phyloP scores from a whole-genome alignment of 768 basidiomycete genomes.

The Calocera viscosa region DNA sequence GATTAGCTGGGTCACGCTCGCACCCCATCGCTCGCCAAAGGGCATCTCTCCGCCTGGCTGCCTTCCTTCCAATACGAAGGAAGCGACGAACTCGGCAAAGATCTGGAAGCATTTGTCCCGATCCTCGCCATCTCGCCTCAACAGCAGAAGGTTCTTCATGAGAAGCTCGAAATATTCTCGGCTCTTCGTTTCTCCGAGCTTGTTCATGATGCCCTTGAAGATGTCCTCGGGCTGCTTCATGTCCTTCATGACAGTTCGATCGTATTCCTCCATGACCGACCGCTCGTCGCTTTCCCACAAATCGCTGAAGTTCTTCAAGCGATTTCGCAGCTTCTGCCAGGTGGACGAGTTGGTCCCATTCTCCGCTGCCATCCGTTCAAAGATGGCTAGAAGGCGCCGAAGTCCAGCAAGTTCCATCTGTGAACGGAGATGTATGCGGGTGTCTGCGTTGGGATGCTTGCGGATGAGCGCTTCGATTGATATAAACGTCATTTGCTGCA shows the following conservation, averaged over 20 bases:
- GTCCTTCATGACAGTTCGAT: constrained; percentile 62
- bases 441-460: constrained; percentile 60
- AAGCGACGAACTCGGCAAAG: constrained; percentile 75
- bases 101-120: constrained; percentile 84
- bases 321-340: constrained; percentile 16
- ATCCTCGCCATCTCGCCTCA: constrained; percentile 73
- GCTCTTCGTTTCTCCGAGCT: constrained; percentile 65
- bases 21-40: constrained; percentile 72
- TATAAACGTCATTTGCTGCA: constrained; percentile 57
- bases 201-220: constrained; percentile 66
- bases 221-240: constrained; percentile 76
- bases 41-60: constrained; percentile 38
- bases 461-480: constrained; percentile 58
- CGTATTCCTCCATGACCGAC: constrained; percentile 56
- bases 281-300: constrained; percentile 64
- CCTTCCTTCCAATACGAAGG: constrained; percentile 88
- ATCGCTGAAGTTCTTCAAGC: constrained; percentile 56
- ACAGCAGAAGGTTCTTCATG: constrained; percentile 84
- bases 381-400: constrained; percentile 44
- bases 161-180: constrained; percentile 81
- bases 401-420: constrained; percentile 86
- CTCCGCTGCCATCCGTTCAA: neutral
- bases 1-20: constrained; percentile 79
- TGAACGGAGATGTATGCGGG: constrained; percentile 73
- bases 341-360: neutral